These are phyloP conservation scores for Crithidia fasciculata DNA, from an alignment of 208 protist species.

Conservation along the genomic window DNA sequence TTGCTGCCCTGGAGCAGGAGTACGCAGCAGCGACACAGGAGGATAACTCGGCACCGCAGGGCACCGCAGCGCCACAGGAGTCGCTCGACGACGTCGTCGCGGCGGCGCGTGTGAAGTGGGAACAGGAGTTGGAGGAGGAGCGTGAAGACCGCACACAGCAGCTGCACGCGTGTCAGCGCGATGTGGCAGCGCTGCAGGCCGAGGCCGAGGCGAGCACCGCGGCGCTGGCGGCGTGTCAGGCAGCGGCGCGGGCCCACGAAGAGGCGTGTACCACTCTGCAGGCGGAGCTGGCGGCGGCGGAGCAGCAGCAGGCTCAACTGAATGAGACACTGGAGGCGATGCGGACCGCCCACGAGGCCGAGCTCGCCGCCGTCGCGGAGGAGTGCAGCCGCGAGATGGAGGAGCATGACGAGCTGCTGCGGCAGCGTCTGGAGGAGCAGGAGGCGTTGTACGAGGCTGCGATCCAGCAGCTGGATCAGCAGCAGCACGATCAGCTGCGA, in stretches of 20 bases:
- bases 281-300: background rate
- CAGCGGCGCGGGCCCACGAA: constrained; percentile 9
- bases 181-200: constrained; percentile 3
- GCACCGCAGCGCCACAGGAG: background rate
- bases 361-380: constrained; percentile 5
- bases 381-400: constrained; percentile 18
- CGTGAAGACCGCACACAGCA: background rate
- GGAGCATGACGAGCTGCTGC: constrained; percentile 25
- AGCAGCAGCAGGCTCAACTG: background rate
- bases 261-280: background rate
- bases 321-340: constrained; percentile 3
- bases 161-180: background rate
- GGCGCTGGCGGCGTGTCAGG: constrained; percentile 15
- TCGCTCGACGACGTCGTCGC: background rate
- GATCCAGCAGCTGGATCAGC: constrained; percentile 35
- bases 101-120: constrained; percentile 7
- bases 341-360: constrained; percentile 13
- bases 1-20: constrained; percentile 59
- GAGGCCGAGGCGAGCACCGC: background rate
- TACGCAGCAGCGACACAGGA: constrained; percentile 19
- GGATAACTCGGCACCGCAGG: background rate
- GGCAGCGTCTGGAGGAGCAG: constrained; percentile 19
- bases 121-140: constrained; percentile 11
- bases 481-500: constrained; percentile 26
- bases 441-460: constrained; percentile 21